Conservation (phyloP, 495 filamentous ascomycete genomes). For the Cercophora samala region DNA sequence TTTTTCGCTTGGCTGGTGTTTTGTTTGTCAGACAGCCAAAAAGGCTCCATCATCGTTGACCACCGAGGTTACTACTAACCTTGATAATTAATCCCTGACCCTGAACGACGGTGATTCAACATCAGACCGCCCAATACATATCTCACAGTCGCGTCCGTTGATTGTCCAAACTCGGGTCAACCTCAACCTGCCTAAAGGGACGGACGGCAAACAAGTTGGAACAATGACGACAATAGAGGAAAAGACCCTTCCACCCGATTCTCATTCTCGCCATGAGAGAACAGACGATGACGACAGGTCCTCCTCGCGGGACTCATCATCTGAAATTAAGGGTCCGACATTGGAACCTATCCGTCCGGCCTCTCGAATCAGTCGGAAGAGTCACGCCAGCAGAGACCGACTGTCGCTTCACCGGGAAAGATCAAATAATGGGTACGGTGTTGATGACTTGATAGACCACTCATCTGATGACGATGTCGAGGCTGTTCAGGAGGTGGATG, state of each 20-base stretch:
- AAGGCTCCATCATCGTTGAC: background rate
- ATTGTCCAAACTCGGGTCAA: too few species aligned
- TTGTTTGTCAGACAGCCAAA: background rate
- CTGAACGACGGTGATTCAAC: background rate
- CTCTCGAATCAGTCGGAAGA: constrained; percentile 10
- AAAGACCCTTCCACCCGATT: background rate
- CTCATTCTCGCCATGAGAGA: background rate
- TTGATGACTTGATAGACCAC: constrained; percentile 45
- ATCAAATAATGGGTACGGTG: constrained; percentile 63
- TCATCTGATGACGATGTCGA: constrained; percentile 18
- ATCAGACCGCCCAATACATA: background rate
- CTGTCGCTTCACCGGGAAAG: constrained; percentile 36
- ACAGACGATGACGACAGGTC: background rate
- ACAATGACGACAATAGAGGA: background rate
- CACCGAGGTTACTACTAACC: background rate
- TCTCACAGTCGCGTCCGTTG: background rate
- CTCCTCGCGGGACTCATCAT: background rate
- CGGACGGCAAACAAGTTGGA: too few species aligned
- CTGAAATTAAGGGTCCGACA: background rate
- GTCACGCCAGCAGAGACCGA: constrained; percentile 1
- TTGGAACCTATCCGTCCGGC: constrained; percentile 4
- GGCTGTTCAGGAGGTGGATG: background rate
- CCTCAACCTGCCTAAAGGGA: too few species aligned
- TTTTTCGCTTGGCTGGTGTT: background rate
- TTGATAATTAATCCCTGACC: background rate